These are phyloP conservation scores for Penicillium steckii DNA, from an alignment of 495 filamentous ascomycete genomes.

Conservation along the genomic window DNA sequence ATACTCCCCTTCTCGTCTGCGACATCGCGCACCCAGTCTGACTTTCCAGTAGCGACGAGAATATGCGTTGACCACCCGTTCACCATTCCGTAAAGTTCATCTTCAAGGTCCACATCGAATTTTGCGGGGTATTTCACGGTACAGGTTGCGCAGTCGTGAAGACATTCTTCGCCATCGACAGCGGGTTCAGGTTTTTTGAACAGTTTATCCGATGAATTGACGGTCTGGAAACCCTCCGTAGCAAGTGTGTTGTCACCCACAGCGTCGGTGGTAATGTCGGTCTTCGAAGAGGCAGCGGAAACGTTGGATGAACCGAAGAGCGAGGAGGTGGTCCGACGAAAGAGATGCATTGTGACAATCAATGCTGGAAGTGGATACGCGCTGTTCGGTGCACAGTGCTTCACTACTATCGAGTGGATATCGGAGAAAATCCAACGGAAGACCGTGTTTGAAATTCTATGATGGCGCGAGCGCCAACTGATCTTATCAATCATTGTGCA, in stretches of 20 bases:
- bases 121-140: conserved; percentile 72
- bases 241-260: conserved; percentile 21
- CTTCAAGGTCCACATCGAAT: conserved; percentile 71
- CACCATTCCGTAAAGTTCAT: conserved; percentile 81
- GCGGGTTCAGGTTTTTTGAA: conserved; percentile 58
- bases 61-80: conserved; percentile 89
- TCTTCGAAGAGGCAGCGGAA: conserved; percentile 29
- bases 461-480: conserved; percentile 3
- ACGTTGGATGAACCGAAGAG: conserved; percentile 34
- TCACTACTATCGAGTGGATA: not conserved
- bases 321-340: conserved; percentile 34
- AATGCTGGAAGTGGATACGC: not conserved
- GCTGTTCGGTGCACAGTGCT: not conserved
- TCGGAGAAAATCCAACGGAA: not conserved
- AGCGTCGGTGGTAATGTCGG: conserved; percentile 23
- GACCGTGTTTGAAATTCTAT: not conserved
- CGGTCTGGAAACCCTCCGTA: conserved; percentile 38
- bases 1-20: conserved; percentile 89
- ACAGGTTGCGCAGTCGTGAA: conserved; percentile 86
- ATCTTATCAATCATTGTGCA: conserved; percentile 38
- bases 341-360: conserved; percentile 33
- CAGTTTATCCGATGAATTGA: conserved; percentile 35
- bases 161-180: conserved; percentile 86
- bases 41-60: conserved; percentile 90
- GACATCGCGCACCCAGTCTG: conserved; percentile 90